Evolutionary conservation across 1,284 basidiomycete genomes (phyloP).

Genomic region (Mycena citricolor): DNA sequence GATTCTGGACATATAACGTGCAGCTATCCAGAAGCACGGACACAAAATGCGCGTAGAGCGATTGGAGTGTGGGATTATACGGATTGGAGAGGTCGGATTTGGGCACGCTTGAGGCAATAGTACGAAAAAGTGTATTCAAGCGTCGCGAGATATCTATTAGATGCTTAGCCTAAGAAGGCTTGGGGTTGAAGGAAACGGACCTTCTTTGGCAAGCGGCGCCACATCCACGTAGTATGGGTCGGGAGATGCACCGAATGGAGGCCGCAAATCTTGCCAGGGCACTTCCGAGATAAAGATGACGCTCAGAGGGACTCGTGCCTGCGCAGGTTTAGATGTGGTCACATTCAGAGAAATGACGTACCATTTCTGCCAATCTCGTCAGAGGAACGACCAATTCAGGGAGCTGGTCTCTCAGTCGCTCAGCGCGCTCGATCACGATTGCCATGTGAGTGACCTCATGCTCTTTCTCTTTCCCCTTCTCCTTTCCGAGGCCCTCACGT

Average conservation of each 20-base stretch:
- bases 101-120: neutral
- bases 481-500: too few species aligned
- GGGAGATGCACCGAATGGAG: slow-evolving; percentile 65
- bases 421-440: slow-evolving; percentile 67
- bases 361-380: slow-evolving; percentile 72
- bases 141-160: slow-evolving; percentile 38
- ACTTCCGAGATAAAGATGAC: slow-evolving; percentile 69
- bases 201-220: slow-evolving; percentile 56
- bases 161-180: slow-evolving; percentile 31
- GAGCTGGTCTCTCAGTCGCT: slow-evolving; percentile 61
- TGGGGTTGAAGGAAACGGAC: slow-evolving; percentile 35
- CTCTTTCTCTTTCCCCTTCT: slow-evolving; percentile 37
- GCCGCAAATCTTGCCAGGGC: slow-evolving; percentile 76
- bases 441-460: slow-evolving; percentile 43
- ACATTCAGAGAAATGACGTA: slow-evolving; percentile 37
- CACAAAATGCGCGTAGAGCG: slow-evolving; percentile 70
- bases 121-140: slow-evolving; percentile 24
- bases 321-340: slow-evolving; percentile 8
- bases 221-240: slow-evolving; percentile 79
- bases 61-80: slow-evolving; percentile 58
- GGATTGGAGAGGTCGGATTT: slow-evolving; percentile 30
- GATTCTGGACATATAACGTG: slow-evolving; percentile 64
- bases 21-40: slow-evolving; percentile 65
- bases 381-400: slow-evolving; percentile 71
- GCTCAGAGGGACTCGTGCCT: slow-evolving; percentile 46